Evolutionary conservation across 306 rosid genomes (phyloP), one percentile per base, ranked within the genome.

Genomic region (Macrotyloma uniflorum): DNA sequence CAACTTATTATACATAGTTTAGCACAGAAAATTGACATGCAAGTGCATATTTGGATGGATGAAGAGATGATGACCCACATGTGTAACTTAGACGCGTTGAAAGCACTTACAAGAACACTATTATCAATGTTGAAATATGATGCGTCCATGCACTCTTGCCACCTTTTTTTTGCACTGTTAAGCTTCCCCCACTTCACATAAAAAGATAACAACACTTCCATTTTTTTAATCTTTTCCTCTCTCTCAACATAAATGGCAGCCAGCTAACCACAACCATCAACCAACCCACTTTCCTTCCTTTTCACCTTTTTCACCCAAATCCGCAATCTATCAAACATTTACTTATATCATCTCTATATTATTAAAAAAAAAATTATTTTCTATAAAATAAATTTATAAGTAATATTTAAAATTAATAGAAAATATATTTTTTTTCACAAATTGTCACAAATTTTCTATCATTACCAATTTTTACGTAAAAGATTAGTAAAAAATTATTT

Each of bases 71-170:
- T 57, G 35, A 58, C 5, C 80, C 80, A 59, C 80, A 54, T 13
- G 24, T 42, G 82, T 61, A 50, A 49, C 45, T 15, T 67, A 77
- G 71, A 70, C 88, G 84, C 81, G 88, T 82, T 16, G 54, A 11
- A 43, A 82, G 76, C 86, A 82, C 84, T 61, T 1, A 1, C 5
- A 49, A 11, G 43, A 74, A 57, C 38, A 38, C 18, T 30, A n/a
- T n/a, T n/a, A 50, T 50, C 24, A 62, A 28, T 32, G 75, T 75
- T 50, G 70, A 75, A 59, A 58, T 81, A 62, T 40, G 77, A 82
- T 71, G 70, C 43, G 57, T 47, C 47, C 54, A 30, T 30, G 77
- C 33, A 70, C 58, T 45, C 28, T 18, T 22, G 57, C 70, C 47
- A 61, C 70, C 51, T 40, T 38, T 67, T 38, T 67, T 76, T 35